These are phyloP conservation scores for Suhomyces tanzawaensis DNA, from an alignment of 805 yeast species.

Conservation along the genomic window DNA sequence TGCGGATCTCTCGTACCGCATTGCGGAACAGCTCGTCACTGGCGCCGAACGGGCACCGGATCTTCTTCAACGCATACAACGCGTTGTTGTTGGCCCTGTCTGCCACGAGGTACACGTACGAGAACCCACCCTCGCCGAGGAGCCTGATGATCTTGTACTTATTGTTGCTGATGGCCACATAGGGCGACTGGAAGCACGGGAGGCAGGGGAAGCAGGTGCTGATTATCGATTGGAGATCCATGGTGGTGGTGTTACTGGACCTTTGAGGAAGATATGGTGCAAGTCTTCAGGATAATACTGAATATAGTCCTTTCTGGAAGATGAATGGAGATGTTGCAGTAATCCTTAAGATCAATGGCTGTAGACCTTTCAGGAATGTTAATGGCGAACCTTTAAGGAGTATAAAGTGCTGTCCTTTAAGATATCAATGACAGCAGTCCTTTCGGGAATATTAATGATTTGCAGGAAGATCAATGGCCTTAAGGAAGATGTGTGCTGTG, in stretches of 20 bases:
- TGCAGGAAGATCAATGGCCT: too few species aligned
- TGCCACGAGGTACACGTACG: slow-evolving; percentile 79
- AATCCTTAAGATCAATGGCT: too few species aligned
- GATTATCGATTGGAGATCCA: slow-evolving; percentile 24
- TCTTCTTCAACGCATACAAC: slow-evolving; percentile 75
- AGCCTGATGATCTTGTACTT: slow-evolving; percentile 62
- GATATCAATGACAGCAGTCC: too few species aligned
- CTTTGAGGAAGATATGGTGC: too few species aligned
- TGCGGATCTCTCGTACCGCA: slow-evolving; percentile 77
- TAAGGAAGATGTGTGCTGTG: too few species aligned
- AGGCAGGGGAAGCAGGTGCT: slow-evolving; percentile 45
- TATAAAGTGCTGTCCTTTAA: too few species aligned
- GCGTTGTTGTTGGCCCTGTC: slow-evolving; percentile 42
- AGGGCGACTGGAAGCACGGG: slow-evolving; percentile 48
- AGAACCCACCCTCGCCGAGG: slow-evolving; percentile 89
- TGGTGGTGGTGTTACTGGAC: slow-evolving; percentile 9
- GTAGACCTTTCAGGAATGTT: too few species aligned
- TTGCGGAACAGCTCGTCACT: slow-evolving; percentile 57
- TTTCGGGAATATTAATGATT: too few species aligned
- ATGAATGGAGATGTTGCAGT: too few species aligned
- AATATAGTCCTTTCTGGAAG: too few species aligned
- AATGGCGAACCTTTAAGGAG: too few species aligned
- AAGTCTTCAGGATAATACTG: too few species aligned
- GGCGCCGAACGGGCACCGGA: slow-evolving; percentile 83
- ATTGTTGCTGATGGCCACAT: slow-evolving; percentile 58